These are phyloP conservation scores for Calonectria naviculata DNA, from an alignment of 2,329 filamentous ascomycete species.

Conservation along the genomic window DNA sequence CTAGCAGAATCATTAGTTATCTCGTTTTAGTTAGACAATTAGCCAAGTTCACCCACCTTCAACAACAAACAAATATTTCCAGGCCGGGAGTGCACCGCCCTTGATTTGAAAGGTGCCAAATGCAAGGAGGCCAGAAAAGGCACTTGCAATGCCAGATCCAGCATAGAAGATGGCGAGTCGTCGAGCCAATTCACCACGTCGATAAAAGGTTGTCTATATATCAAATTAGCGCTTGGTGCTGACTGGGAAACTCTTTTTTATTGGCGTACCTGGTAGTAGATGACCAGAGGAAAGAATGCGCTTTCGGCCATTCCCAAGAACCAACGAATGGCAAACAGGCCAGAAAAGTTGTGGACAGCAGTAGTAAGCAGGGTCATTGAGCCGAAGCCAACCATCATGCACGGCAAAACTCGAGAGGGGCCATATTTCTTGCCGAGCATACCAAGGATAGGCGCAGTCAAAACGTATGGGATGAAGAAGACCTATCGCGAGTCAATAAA, in stretches of 20 bases:
- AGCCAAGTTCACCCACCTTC: constrained; percentile 50
- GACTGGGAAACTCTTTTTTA: too few relatives aligned
- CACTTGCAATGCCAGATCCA: constrained; percentile 77
- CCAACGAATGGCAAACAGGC: constrained; percentile 61
- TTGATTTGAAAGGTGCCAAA: constrained; percentile 62
- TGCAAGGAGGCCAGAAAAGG: constrained; percentile 59
- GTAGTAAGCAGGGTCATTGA: constrained; percentile 71
- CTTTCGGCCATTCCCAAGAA: constrained; percentile 66
- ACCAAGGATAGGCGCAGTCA: constrained; percentile 69
- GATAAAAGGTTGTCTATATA: constrained; percentile 60
- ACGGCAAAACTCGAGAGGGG: constrained; percentile 72
- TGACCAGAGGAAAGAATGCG: constrained; percentile 64
- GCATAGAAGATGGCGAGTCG: constrained; percentile 77
- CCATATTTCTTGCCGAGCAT: constrained; percentile 80
- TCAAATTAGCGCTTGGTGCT: not conserved
- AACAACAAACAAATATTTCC: constrained; percentile 66
- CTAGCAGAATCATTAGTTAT: not conserved
- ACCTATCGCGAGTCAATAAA: constrained; percentile 44
- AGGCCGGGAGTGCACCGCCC: constrained; percentile 48
- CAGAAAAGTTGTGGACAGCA: constrained; percentile 59
- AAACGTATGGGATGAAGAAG: constrained; percentile 81
- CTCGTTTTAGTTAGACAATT: not conserved
- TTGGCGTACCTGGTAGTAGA: constrained; percentile 54
- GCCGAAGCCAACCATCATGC: constrained; percentile 80
- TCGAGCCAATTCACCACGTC: constrained; percentile 56